phyloP scores from a whole-genome alignment of 148 eudicot species.

The Nepenthes gracilis region DNA sequence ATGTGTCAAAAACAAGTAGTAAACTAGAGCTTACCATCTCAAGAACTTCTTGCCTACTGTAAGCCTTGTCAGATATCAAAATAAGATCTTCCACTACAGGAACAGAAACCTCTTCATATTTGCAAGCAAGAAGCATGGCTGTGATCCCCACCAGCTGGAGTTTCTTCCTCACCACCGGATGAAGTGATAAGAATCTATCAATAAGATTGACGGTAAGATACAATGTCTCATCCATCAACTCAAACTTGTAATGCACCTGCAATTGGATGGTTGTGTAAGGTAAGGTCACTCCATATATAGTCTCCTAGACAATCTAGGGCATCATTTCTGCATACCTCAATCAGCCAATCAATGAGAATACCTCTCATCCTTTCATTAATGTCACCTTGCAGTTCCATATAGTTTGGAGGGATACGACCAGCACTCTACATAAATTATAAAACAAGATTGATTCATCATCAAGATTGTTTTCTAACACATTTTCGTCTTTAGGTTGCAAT shows the following conservation, averaged over 20 bases:
- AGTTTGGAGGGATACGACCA: slow-evolving; percentile 44
- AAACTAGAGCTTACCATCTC: slow-evolving; percentile 42
- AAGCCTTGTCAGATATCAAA: slow-evolving; percentile 71
- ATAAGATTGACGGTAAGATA: slow-evolving; percentile 71
- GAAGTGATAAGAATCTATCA: slow-evolving; percentile 61
- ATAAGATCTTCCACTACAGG: slow-evolving; percentile 71
- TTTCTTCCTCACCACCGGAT: slow-evolving; percentile 55
- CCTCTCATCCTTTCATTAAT: slow-evolving; percentile 79
- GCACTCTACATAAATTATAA: slow-evolving; percentile 23
- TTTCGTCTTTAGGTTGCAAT: too few relatives aligned
- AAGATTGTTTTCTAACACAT: too few relatives aligned
- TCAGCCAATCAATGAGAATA: slow-evolving; percentile 88
- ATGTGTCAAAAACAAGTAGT: neutral
- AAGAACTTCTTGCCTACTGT: slow-evolving; percentile 57
- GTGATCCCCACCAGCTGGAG: slow-evolving; percentile 83
- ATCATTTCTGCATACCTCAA: slow-evolving; percentile 43
- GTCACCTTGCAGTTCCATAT: slow-evolving; percentile 60
- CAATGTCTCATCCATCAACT: slow-evolving; percentile 83
- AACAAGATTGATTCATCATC: neutral
- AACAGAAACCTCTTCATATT: slow-evolving; percentile 80
- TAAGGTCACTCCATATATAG: neutral
- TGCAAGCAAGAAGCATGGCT: slow-evolving; percentile 86
- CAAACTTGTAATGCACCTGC: slow-evolving; percentile 88
- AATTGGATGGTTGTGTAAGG: neutral
- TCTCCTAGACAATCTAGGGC: neutral